Base-by-base conservation (phyloP, 2,329 filamentous ascomycete genomes). In the Colletotrichum eremochloae region DNA sequence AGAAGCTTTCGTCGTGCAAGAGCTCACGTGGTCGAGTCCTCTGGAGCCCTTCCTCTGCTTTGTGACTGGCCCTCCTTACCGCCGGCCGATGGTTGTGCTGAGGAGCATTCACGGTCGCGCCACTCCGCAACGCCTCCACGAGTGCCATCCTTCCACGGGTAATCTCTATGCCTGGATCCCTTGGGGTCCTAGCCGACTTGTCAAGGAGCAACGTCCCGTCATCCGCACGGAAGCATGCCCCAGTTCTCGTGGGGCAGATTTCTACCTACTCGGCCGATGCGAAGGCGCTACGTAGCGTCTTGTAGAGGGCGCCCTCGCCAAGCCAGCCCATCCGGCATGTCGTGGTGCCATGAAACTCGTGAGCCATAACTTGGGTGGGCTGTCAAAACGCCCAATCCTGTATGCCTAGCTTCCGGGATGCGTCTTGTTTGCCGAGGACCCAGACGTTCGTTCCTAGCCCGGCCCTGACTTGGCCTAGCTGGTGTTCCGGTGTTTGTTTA, bases 301-400 rank as follows among this genome's bases (percentile, higher is more conserved):
- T 55, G n/a, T 55, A 42, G 57, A 42, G 40, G 29, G 56, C 57
- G 38, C 18, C n/a, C 33, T 31, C n/a, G 46, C 46, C 42, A 56
- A 62, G 57, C 29, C 52, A 68, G 69, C 57, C 53, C 42, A 64
- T 61, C 69, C 52, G 12, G 53, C 57, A 44, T 63, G 44, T 24
- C 58, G 46, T 69, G 53, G 66, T 64, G 46, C 46, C 60, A 69
- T 64, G 60, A 48, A 60, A 24, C 46, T 60, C 60, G 48, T 65
- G 66, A 65, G 55, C 60, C 66, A 72, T 64, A 48, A 56, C 66
- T 61, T 62, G 33, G 46, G 61, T 72, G 65, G 40, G 69, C 69
- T 65, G 60, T 65, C 55, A 69, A 44, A 58, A 72, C 40, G 31
- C 48, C 69, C 60, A 61, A 48, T 56, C 38, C 40, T 65, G 55